These are phyloP conservation scores for Colletotrichum falcatum DNA, from an alignment of 2,329 filamentous ascomycete genomes.

Conservation along the genomic window DNA sequence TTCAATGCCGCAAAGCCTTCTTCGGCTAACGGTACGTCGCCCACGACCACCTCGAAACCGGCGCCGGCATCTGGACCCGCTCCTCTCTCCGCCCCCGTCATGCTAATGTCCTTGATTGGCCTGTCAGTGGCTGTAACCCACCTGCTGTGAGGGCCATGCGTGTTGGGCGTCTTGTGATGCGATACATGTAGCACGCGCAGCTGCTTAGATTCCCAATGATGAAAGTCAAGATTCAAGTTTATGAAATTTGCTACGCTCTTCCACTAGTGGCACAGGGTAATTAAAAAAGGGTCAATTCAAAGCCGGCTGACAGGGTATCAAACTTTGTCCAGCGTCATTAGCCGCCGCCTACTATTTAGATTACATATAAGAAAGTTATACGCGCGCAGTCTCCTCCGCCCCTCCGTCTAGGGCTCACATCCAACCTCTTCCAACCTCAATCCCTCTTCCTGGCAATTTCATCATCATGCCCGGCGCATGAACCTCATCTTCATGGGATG, in stretches of 20 bases:
- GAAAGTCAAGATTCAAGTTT: background rate
- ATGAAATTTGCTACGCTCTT: accelerated
- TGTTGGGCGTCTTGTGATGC: background rate
- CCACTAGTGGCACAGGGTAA: background rate
- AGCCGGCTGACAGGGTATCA: constrained; percentile 36
- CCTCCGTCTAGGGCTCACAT: background rate
- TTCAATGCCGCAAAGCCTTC: constrained; percentile 45
- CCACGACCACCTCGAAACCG: constrained; percentile 13
- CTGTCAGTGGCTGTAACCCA: constrained; percentile 16
- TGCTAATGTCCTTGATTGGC: constrained; percentile 15
- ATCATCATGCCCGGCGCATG: constrained; percentile 2
- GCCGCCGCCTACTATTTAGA: constrained; percentile 37
- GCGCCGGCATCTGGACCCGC: constrained; percentile 8
- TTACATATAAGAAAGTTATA: constrained; percentile 38
- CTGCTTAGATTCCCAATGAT: no score
- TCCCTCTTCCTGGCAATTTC: background rate
- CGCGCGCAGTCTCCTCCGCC: background rate
- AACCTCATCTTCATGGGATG: constrained; percentile 35
- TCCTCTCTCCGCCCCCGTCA: constrained; percentile 3
- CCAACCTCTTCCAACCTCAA: background rate
- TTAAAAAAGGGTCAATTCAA: constrained; percentile 37
- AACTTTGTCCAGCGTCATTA: constrained; percentile 37
- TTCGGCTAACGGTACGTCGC: constrained; percentile 11
- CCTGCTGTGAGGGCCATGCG: background rate
- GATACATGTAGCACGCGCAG: background rate